These are phyloP conservation scores for Oryza rufipogon DNA, from an alignment of 176 grass and related monocot genomes.

Conservation along the genomic window DNA sequence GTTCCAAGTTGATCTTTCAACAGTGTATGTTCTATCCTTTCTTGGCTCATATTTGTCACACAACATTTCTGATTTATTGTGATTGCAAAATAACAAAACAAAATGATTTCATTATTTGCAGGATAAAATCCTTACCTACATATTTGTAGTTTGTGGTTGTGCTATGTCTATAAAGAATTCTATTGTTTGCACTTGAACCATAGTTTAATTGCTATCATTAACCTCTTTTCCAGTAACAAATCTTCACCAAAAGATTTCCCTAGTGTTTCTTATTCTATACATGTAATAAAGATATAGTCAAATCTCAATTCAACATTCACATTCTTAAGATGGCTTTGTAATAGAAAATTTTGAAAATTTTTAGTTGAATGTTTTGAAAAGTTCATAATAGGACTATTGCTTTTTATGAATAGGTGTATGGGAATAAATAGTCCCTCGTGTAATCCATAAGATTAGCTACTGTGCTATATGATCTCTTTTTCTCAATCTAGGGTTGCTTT, in stretches of 20 bases:
- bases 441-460: neutral
- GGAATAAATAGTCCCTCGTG: neutral
- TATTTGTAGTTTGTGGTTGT: neutral
- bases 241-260: neutral
- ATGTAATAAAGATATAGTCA: neutral
- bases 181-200: neutral
- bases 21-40: conserved; percentile 63
- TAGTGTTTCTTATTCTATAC: neutral
- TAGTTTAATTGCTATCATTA: conserved; percentile 1
- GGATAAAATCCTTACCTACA: neutral
- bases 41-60: neutral
- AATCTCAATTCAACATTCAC: neutral
- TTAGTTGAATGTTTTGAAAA: neutral
- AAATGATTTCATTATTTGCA: neutral
- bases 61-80: neutral
- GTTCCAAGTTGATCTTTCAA: conserved; percentile 83
- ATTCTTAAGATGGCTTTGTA: neutral
- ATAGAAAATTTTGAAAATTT: too few species aligned
- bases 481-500: neutral
- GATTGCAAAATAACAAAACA: neutral
- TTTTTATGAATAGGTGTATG: neutral
- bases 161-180: conserved; percentile 1
- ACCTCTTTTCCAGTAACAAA: neutral
- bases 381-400: neutral
- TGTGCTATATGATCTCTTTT: neutral